Evolutionary conservation across 352 stramenopile genomes (phyloP).

Genomic region (Phytophthora agathidicida): DNA sequence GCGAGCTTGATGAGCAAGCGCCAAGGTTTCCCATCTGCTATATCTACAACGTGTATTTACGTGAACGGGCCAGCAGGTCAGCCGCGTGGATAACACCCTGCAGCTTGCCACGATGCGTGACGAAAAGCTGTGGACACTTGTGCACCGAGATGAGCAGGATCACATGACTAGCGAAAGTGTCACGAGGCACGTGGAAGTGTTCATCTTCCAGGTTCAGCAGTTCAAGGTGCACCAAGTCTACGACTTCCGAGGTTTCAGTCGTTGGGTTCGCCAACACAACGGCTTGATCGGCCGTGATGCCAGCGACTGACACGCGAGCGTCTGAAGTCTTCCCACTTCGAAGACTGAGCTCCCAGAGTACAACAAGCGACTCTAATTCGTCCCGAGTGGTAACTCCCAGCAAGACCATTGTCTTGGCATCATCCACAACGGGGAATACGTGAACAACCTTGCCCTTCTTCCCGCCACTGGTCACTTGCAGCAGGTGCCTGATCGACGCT

Average conservation of each 20-base stretch:
- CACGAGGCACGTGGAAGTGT: slow-evolving; percentile 73
- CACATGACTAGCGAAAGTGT: slow-evolving; percentile 72
- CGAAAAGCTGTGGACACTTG: slow-evolving; percentile 76
- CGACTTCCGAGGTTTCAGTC: slow-evolving; percentile 29
- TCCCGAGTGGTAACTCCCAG: slow-evolving; percentile 64
- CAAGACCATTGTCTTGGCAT: slow-evolving; percentile 62
- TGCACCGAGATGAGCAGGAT: slow-evolving; percentile 84
- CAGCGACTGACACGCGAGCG: slow-evolving; percentile 22
- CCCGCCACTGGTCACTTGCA: slow-evolving; percentile 33
- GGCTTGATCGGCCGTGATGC: slow-evolving; percentile 31
- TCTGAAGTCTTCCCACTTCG: slow-evolving; percentile 14
- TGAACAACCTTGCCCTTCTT: slow-evolving; percentile 44
- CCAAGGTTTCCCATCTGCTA: slow-evolving; percentile 3
- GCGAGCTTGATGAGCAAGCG: slow-evolving; percentile 15
- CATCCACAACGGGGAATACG: slow-evolving; percentile 75
- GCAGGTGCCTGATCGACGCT: slow-evolving; percentile 48
- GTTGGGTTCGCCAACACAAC: slow-evolving; percentile 40
- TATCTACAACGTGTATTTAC: slow-evolving; percentile 58
- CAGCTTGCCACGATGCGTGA: slow-evolving; percentile 73
- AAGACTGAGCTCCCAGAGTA: slow-evolving; percentile 63
- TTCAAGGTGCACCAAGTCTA: slow-evolving; percentile 69
- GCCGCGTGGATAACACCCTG: slow-evolving; percentile 75
- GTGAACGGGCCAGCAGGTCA: slow-evolving; percentile 66
- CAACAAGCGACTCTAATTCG: slow-evolving; percentile 66
- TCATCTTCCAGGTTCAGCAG: slow-evolving; percentile 67